Percentiles rank a stretch among this genome's conserved stretches.
Evolutionary conservation across 768 basidiomycete genomes (phyloP).

Genomic region (Tephrocybe sp.): DNA sequence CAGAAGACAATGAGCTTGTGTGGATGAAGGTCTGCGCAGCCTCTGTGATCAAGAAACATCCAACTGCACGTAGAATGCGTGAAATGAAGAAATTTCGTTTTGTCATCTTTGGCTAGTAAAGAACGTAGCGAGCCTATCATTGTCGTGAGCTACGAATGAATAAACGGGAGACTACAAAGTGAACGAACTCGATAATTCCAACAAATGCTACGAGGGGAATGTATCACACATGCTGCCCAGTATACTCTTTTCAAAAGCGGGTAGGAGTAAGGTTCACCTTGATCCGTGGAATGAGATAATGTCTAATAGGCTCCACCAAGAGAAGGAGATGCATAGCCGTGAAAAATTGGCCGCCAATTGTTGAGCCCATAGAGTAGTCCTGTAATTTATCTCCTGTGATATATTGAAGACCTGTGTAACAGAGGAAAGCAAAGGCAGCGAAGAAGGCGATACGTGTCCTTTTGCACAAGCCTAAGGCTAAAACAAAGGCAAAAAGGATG

Average conservation of each 20-base stretch:
- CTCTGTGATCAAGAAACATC: constrained; percentile 16
- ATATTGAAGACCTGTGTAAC: constrained; percentile 4
- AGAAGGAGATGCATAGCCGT: constrained; percentile 16
- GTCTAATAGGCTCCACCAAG: constrained; percentile 14
- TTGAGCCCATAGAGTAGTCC: constrained; percentile 17
- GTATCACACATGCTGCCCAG: constrained; percentile 15
- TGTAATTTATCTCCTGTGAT: constrained; percentile 15
- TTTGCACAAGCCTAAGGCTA: background rate
- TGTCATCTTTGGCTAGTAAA: background rate
- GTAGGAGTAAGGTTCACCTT: constrained; percentile 3
- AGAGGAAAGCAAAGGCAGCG: background rate
- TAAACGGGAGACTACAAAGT: background rate
- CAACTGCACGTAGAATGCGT: constrained; percentile 10
- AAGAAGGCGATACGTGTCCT: background rate
- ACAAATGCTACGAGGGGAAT: constrained; percentile 17
- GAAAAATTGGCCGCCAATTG: constrained; percentile 15
- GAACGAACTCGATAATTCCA: constrained; percentile 19
- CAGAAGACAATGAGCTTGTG: constrained; percentile 14
- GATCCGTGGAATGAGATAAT: constrained; percentile 16
- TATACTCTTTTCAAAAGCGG: constrained; percentile 12
- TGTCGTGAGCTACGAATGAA: too few species aligned
- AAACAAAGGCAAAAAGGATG: background rate
- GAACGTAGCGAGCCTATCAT: too few species aligned
- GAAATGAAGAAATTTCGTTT: constrained; percentile 11
- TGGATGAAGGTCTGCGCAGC: constrained; percentile 18